Base-by-base conservation (phyloP, 2,329 filamentous ascomycete genomes). In the Macrophomina phaseolina region DNA sequence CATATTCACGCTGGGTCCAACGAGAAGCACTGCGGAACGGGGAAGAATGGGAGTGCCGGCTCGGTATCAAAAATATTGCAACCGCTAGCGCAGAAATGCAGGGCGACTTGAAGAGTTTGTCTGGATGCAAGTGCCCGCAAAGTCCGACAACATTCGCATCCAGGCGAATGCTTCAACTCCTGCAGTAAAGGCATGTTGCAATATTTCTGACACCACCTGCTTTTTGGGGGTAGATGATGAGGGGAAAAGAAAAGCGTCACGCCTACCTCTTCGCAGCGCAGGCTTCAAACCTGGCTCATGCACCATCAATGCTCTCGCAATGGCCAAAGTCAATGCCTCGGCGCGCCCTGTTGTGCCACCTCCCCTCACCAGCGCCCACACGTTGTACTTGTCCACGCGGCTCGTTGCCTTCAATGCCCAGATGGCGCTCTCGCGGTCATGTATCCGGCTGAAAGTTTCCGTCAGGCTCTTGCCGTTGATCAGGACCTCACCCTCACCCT, bases 281-380 rank as follows among this genome's bases (percentile, higher is more conserved):
- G 92, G 89, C 84, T 97, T 99, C 79, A 99, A 84, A 51, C 88
- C 91, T 64, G 96, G 95, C 82, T 99, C 95, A 77, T 99, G 95
- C 70, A 92, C 90, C 78, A 97, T 78, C 77, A 99, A 82, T 28
- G 92, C 94, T 80, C 94, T 95, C 66, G 91, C 91, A 76, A 98
- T 86, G 23, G 92, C 95, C 80, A 99, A 81, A 49, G 94, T 96
- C 74, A 98, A 87, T 40, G 95, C 94, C 81, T 99, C 95, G 7
- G 95, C 94, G 81, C 99, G 96, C 2, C 95, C 95, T 60, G 95
- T 99, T 56, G 91, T 91, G 73, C 95, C 95, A 71, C 95, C 95
- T 66, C 95, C 95, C 67, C 87, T 85, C 3, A 93, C 92, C 60
- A 91, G 81, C 64, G 90, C 94, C 90, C 93, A 99, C 3, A 97